These are phyloP conservation scores for Scytalidium lignicola DNA, from an alignment of 2,329 filamentous ascomycete genomes.

Conservation along the genomic window DNA sequence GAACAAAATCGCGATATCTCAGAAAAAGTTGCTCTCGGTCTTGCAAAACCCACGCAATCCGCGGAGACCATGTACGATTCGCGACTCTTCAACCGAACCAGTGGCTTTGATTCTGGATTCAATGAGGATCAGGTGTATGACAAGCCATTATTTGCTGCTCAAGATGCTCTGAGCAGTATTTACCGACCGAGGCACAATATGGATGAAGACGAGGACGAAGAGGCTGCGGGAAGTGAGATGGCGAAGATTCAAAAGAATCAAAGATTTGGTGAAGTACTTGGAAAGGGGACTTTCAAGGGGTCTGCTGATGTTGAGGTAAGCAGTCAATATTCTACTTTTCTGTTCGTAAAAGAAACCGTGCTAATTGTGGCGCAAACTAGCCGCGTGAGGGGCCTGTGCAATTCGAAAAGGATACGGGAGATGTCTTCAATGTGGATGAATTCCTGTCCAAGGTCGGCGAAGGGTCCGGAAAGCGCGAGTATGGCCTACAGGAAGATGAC, in stretches of 20 bases:
- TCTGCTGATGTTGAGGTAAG: constrained; percentile 74
- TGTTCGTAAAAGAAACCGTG: too few relatives aligned
- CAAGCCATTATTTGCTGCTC: constrained; percentile 92
- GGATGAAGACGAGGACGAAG: constrained; percentile 73
- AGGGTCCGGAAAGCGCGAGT: constrained; percentile 64
- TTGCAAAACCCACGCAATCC: constrained; percentile 90
- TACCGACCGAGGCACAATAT: constrained; percentile 76
- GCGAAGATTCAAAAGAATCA: constrained; percentile 80
- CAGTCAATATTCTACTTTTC: too few relatives aligned
- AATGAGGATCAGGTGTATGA: constrained; percentile 98
- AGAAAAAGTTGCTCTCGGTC: constrained; percentile 89
- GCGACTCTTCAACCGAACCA: constrained; percentile 87
- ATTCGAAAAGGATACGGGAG: constrained; percentile 81
- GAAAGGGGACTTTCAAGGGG: constrained; percentile 87
- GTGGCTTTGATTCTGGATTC: constrained; percentile 85
- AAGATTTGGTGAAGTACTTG: constrained; percentile 77
- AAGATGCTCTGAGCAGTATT: constrained; percentile 91
- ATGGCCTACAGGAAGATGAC: constrained; percentile 66
- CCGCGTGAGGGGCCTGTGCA: constrained; percentile 86
- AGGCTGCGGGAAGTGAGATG: constrained; percentile 75
- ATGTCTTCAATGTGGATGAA: constrained; percentile 92
- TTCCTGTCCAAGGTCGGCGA: constrained; percentile 77
- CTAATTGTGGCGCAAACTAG: constrained; percentile 33
- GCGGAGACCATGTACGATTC: constrained; percentile 97
- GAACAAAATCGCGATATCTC: constrained; percentile 97